A percentile compares a stretch with the other conserved stretches of the same genome.
These are phyloP conservation scores for Hypoxylon trugodes DNA, from an alignment of 495 filamentous ascomycete species.

Conservation along the genomic window DNA sequence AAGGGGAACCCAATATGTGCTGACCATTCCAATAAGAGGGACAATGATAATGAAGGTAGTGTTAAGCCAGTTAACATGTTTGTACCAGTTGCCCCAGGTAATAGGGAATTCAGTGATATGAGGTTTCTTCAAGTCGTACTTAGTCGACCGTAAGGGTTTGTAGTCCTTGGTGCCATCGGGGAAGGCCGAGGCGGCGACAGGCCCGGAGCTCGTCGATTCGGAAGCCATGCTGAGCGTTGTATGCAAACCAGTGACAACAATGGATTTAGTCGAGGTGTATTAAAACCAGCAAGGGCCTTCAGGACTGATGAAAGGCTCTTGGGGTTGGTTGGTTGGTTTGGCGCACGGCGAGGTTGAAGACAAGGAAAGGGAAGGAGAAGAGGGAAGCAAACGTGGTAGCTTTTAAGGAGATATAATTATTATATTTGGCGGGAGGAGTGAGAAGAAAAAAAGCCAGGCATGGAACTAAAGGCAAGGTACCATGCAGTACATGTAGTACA, in stretches of 20 bases:
- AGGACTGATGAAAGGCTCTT: constrained; percentile 13
- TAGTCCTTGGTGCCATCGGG: constrained; percentile 60
- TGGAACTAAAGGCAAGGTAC: constrained; percentile 12
- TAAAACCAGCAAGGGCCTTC: constrained; percentile 34
- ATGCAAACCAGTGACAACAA: neutral
- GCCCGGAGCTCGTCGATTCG: constrained; percentile 43
- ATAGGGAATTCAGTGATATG: constrained; percentile 71
- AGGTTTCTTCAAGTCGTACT: constrained; percentile 59
- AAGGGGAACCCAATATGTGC: constrained; percentile 83
- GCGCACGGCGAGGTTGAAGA: constrained; percentile 27
- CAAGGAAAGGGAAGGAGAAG: constrained; percentile 1
- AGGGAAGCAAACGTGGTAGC: constrained; percentile 4
- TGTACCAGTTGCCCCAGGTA: constrained; percentile 89
- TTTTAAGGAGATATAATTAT: constrained; percentile 31
- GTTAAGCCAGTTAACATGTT: constrained; percentile 97
- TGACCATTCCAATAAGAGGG: constrained; percentile 77
- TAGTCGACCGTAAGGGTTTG: constrained; percentile 53
- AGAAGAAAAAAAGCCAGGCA: too few relatives aligned
- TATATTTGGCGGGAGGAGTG: constrained; percentile 9
- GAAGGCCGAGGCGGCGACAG: constrained; percentile 48
- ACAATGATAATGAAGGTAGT: constrained; percentile 86
- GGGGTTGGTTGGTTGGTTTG: constrained; percentile 11
- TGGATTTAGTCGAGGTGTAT: too few relatives aligned
- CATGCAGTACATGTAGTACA: constrained; percentile 5
- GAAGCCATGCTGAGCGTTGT: constrained; percentile 53